phyloP scores from a whole-genome alignment of 2,329 filamentous ascomycete species.

The Hirsutella rhossiliensis region DNA sequence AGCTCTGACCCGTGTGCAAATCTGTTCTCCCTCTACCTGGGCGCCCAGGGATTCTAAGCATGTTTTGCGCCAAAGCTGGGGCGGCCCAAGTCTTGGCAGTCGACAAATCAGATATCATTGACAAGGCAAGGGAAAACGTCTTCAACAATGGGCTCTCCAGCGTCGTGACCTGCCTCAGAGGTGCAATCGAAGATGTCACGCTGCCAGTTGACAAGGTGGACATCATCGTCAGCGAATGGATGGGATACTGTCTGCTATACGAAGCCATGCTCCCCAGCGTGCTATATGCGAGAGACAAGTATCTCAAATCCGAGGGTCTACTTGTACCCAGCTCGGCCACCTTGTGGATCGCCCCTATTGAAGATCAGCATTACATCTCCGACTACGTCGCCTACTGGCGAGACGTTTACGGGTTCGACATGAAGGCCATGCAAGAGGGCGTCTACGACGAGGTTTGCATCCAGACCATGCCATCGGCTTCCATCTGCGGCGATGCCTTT shows the following conservation, averaged over 20 bases:
- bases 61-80: slow-evolving; percentile 89
- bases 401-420: slow-evolving; percentile 89
- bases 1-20: not conserved
- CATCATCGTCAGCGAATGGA: slow-evolving; percentile 95
- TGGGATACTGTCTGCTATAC: slow-evolving; percentile 89
- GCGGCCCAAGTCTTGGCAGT: slow-evolving; percentile 81
- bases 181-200: slow-evolving; percentile 77
- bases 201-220: slow-evolving; percentile 74
- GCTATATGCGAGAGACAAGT: slow-evolving; percentile 75
- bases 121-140: slow-evolving; percentile 75
- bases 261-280: slow-evolving; percentile 95
- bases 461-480: slow-evolving; percentile 51
- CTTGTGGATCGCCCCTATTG: slow-evolving; percentile 69
- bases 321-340: slow-evolving; percentile 80
- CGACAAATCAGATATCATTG: slow-evolving; percentile 83
- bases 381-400: slow-evolving; percentile 80
- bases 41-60: slow-evolving; percentile 70
- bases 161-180: slow-evolving; percentile 67
- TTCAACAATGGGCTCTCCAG: slow-evolving; percentile 66
- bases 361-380: slow-evolving; percentile 63
- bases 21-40: too few relatives aligned
- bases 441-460: slow-evolving; percentile 77
- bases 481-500: slow-evolving; percentile 45
- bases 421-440: slow-evolving; percentile 76
- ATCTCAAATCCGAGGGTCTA: slow-evolving; percentile 67